A percentile compares a stretch with the other conserved stretches of the same genome.
Conservation (phyloP, 345 rosid species). For the Gossypium stocksii region DNA sequence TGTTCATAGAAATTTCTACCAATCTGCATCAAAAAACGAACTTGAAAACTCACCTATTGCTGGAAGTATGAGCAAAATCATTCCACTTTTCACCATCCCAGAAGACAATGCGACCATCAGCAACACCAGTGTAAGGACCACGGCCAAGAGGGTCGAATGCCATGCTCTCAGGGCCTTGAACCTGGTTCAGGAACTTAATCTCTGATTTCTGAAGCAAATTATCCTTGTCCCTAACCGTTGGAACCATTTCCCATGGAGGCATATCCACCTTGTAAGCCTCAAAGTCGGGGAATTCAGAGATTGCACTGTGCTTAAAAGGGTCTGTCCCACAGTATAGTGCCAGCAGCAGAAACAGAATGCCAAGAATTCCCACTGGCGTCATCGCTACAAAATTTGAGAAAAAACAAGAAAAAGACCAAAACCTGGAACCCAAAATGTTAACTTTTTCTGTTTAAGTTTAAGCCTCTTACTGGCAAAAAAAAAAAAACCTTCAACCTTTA, state of each 20-base stretch:
- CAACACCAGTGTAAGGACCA: slow-evolving; percentile 94
- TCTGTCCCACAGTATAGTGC: slow-evolving; percentile 76
- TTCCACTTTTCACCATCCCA: slow-evolving; percentile 71
- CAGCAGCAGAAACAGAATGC: slow-evolving; percentile 45
- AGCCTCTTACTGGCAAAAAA: background rate
- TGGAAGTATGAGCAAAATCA: slow-evolving; percentile 60
- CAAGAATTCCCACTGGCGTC: slow-evolving; percentile 30
- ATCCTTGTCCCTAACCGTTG: slow-evolving; percentile 40
- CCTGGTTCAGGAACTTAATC: slow-evolving; percentile 61
- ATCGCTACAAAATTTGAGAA: slow-evolving; percentile 10
- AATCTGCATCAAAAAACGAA: background rate
- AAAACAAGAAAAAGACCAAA: background rate
- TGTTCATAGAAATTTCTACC: background rate
- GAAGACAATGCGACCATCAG: slow-evolving; percentile 78
- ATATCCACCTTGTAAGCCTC: slow-evolving; percentile 37
- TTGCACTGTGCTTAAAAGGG: slow-evolving; percentile 70
- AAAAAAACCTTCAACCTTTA: too few relatives aligned
- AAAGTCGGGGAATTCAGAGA: slow-evolving; percentile 64
- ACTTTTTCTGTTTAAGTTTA: background rate
- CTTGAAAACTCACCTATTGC: slow-evolving; percentile 40
- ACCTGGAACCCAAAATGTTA: background rate
- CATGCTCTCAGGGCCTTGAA: slow-evolving; percentile 96
- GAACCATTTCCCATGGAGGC: slow-evolving; percentile 48
- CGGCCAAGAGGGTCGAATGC: slow-evolving; percentile 83
- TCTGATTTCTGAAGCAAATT: slow-evolving; percentile 68